phyloP scores from a whole-genome alignment of 176 grass and related monocot species.

The Avena sativa region DNA sequence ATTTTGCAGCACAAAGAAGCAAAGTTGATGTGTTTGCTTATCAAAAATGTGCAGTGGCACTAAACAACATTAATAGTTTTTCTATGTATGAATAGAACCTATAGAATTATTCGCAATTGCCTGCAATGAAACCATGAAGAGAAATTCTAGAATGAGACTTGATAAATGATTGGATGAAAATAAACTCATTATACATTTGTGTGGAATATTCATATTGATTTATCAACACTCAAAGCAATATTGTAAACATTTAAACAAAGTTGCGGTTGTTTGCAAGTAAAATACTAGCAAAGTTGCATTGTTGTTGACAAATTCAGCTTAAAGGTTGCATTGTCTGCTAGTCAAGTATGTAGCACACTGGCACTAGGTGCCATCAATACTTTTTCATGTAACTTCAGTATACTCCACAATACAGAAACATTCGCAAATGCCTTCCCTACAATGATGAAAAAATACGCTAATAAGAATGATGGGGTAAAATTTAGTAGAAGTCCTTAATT shows the following conservation, averaged over 20 bases:
- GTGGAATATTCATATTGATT: constrained; percentile 3
- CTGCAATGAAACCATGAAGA: background rate
- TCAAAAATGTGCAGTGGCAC: background rate
- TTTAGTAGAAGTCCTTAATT: constrained; percentile 1
- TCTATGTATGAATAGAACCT: background rate
- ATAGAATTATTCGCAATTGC: background rate
- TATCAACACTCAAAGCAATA: background rate
- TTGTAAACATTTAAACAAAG: background rate
- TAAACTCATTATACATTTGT: background rate
- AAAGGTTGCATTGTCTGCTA: background rate
- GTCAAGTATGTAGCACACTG: background rate
- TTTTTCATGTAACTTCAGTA: background rate
- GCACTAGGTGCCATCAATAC: background rate
- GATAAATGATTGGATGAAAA: background rate
- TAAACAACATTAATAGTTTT: background rate
- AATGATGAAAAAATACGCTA: background rate
- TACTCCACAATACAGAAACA: background rate
- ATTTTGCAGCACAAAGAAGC: background rate
- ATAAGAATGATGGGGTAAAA: background rate
- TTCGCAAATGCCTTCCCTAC: background rate
- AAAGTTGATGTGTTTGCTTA: background rate
- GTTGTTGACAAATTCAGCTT: background rate
- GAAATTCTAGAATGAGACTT: background rate
- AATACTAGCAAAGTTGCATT: constrained; percentile 1
- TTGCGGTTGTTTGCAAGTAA: background rate